Evolutionary conservation across 2,329 filamentous ascomycete genomes (phyloP).

Genomic region (Sarocladium brachiariae): DNA sequence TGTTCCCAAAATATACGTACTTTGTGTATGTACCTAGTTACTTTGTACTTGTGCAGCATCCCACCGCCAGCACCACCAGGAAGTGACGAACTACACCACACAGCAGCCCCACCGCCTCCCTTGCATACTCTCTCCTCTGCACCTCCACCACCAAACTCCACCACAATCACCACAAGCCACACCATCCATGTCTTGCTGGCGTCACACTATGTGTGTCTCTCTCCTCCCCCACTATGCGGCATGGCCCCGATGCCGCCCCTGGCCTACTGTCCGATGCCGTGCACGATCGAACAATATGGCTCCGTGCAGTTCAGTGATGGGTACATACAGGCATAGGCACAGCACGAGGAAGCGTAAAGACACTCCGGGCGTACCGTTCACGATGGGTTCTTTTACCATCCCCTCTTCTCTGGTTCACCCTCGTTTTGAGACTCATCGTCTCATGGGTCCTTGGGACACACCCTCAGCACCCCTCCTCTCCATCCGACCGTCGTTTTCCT

Average conservation of each 20-base stretch:
- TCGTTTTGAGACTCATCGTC: neutral
- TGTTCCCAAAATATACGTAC: too few relatives aligned
- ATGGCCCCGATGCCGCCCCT: slow-evolving; percentile 6
- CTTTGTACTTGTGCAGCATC: too few relatives aligned
- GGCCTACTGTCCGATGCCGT: neutral
- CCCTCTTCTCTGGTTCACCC: neutral
- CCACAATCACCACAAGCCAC: slow-evolving; percentile 1
- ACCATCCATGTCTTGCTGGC: slow-evolving; percentile 7
- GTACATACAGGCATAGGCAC: neutral
- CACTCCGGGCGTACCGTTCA: slow-evolving; percentile 4
- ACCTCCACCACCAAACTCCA: neutral
- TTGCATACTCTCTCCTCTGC: neutral
- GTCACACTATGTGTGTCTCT: slow-evolving; percentile 4
- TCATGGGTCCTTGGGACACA: neutral
- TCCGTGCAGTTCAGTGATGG: neutral
- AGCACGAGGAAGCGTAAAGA: neutral
- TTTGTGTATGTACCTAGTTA: too few relatives aligned
- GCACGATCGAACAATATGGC: neutral
- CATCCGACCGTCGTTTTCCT: neutral
- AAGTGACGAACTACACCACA: slow-evolving; percentile 7
- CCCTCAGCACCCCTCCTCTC: neutral
- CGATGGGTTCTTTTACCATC: neutral
- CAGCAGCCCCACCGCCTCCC: too few relatives aligned
- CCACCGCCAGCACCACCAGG: neutral
- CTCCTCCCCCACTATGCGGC: slow-evolving; percentile 3